phyloP scores from a whole-genome alignment of 768 basidiomycete species.

The Mycena albidolilacea region DNA sequence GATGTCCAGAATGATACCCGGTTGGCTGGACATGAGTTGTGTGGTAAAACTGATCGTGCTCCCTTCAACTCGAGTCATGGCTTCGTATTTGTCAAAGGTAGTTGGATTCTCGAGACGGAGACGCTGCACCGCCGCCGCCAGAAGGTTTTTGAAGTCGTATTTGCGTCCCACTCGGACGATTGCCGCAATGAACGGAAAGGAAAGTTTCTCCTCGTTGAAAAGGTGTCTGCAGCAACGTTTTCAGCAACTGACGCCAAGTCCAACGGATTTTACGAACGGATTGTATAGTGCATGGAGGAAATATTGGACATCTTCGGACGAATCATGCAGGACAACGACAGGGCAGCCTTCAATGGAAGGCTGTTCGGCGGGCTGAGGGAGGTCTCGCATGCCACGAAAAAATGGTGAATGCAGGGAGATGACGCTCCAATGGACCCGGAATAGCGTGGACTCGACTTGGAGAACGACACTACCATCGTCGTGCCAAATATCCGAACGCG shows the following conservation, averaged over 20 bases:
- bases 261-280: slow-evolving; percentile 6
- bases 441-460: slow-evolving; percentile 41
- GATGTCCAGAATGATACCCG: neutral
- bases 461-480: slow-evolving; percentile 51
- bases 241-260: neutral
- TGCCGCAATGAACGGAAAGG: slow-evolving; percentile 14
- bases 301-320: slow-evolving; percentile 28
- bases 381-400: slow-evolving; percentile 46
- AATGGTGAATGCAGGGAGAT: slow-evolving; percentile 47
- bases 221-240: neutral
- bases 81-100: neutral
- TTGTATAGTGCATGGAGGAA: slow-evolving; percentile 36
- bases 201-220: slow-evolving; percentile 1
- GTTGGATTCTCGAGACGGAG: slow-evolving; percentile 19
- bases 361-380: slow-evolving; percentile 15
- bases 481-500: slow-evolving; percentile 43
- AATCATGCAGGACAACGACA: slow-evolving; percentile 32
- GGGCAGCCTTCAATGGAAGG: slow-evolving; percentile 34
- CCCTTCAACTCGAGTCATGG: too few relatives aligned
- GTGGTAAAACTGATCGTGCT: neutral
- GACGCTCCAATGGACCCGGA: slow-evolving; percentile 51
- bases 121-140: slow-evolving; percentile 18
- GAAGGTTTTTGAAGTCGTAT: slow-evolving; percentile 23
- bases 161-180: slow-evolving; percentile 22
- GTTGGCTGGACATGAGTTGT: neutral